These are phyloP conservation scores for Colletotrichum gigasporum DNA, from an alignment of 2,329 filamentous ascomycete species.

Conservation along the genomic window DNA sequence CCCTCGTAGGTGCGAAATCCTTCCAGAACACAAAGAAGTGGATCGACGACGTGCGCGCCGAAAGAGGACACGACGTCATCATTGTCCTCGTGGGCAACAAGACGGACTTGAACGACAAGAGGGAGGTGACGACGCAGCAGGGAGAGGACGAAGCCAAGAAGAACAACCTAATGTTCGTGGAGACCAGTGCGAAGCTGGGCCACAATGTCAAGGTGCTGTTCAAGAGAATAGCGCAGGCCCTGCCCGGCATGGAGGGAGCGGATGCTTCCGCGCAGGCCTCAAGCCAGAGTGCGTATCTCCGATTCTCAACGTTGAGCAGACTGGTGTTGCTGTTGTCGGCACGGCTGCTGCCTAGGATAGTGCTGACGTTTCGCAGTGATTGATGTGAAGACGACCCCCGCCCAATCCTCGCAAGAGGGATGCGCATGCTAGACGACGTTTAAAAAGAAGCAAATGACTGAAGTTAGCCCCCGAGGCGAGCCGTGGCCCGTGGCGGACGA, in stretches of 20 bases:
- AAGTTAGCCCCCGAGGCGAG: constrained; percentile 31
- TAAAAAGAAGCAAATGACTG: neutral
- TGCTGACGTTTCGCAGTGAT: constrained; percentile 72
- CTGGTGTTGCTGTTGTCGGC: too few relatives aligned
- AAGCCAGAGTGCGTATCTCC: constrained; percentile 75
- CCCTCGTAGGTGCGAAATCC: constrained; percentile 79
- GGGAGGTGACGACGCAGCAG: constrained; percentile 94
- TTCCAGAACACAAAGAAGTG: constrained; percentile 99
- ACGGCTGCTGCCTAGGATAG: too few relatives aligned
- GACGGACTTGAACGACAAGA: constrained; percentile 98
- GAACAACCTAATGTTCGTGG: constrained; percentile 98
- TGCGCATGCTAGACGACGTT: constrained; percentile 67
- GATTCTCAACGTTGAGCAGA: neutral
- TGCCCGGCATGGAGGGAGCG: constrained; percentile 96
- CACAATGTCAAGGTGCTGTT: constrained; percentile 99
- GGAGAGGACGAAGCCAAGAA: constrained; percentile 98
- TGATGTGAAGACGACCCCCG: constrained; percentile 86
- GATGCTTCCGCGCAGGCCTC: constrained; percentile 77
- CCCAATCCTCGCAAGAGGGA: constrained; percentile 75
- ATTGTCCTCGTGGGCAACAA: constrained; percentile 99
- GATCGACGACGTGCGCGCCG: constrained; percentile 97
- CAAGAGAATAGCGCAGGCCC: constrained; percentile 95
- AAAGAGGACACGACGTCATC: constrained; percentile 98
- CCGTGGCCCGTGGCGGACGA: constrained; percentile 6
- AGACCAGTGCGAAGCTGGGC: constrained; percentile 96